Base-by-base conservation (phyloP, 2,329 filamentous ascomycete species). In the Periglandula ipomoeae region DNA sequence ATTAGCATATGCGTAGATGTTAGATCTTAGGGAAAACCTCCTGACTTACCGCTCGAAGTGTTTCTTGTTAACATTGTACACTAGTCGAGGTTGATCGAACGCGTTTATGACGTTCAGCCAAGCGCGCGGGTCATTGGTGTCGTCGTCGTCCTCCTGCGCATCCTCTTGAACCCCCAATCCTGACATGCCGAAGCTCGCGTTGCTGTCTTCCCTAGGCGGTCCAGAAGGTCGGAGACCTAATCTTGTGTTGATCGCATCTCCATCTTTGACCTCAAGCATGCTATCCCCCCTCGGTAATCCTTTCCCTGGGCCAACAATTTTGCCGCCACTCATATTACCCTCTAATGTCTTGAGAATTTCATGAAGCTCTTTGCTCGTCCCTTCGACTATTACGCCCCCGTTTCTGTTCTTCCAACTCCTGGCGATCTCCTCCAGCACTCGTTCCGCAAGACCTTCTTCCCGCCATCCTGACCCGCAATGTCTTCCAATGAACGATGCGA, bases 401-500 rank as follows among this genome's bases (percentile, higher is more conserved):
- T 87, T 89, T 51, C 85, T 77, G 56, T 84, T 87, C 71, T 96
- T 97, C 94, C 93, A 98, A 56, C 80, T 79, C 65, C 87, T 85
- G 1, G 93, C 90, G 7, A 90, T 81, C 66, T 97, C 93, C 59
- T 98, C 93, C 32, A 98, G 70, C 11, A 96, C 88, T 56, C 84
- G 85, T 66, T 98, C 94, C 3, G 90, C 93, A 27, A 96, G 73
- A 0, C 94, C 91, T 64, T 95, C 89, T 70, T 97, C 90, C 59
- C 91, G 81, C 93, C 93, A 98, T 82, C 84, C 89, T 50, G 90
- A 90, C 30, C 93, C 93, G 65, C 93, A 98, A 66, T 95, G 86
- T 57, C 87, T 84, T 10, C 93, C 94, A 47, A 98, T 85, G 65
- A 98, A 98, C 1, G 80, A 77, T 19, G 93, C 90, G 27, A 98